Conservation (phyloP, 2,329 filamentous ascomycete genomes). For the Fusarium bulbicola region DNA sequence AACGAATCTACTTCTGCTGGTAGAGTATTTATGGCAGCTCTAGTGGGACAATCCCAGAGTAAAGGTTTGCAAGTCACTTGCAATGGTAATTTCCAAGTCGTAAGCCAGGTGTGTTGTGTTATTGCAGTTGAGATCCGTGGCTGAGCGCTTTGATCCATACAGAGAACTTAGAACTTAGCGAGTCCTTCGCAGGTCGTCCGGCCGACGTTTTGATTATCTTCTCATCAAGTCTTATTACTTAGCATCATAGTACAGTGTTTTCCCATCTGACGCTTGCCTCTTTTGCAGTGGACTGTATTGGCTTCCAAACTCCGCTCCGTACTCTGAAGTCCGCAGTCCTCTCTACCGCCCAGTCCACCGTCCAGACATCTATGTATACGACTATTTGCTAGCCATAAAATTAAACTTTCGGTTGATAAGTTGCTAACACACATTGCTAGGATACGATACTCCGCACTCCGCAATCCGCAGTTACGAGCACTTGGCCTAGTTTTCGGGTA, state of each 20-base stretch:
- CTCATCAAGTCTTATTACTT: not conserved
- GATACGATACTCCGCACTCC: not conserved
- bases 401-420: not conserved
- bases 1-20: fast-evolving
- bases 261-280: no score
- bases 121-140: not conserved
- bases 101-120: not conserved
- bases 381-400: not conserved
- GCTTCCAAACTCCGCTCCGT: not conserved
- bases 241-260: not conserved
- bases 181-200: fast-evolving
- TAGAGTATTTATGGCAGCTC: not conserved
- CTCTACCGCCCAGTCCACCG: not conserved
- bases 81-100: not conserved
- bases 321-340: not conserved
- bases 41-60: not conserved
- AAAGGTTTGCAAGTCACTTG: not conserved
- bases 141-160: not conserved
- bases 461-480: not conserved
- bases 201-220: not conserved
- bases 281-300: not conserved
- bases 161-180: not conserved
- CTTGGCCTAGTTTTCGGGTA: not conserved
- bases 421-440: not conserved
- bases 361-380: not conserved